These are phyloP conservation scores for Meyerozyma smithsonii DNA, from an alignment of 1,139 yeast species.

Conservation along the genomic window DNA sequence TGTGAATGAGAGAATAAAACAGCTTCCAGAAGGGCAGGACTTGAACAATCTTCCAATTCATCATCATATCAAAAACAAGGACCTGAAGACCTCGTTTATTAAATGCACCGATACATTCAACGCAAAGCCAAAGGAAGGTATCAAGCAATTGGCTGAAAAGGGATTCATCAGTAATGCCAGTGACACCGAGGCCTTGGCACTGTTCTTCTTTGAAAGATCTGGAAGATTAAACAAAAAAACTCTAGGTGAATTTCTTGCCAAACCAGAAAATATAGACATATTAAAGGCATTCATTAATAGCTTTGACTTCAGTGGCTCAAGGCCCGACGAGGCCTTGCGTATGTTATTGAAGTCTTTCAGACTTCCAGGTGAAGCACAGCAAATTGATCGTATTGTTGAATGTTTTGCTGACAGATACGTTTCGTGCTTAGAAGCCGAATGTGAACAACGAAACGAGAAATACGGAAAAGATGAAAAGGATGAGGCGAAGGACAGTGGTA, in stretches of 20 bases:
- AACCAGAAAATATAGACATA: slow-evolving; percentile 60
- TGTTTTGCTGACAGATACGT: slow-evolving; percentile 80
- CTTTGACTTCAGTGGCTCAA: slow-evolving; percentile 69
- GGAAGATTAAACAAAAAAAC: slow-evolving; percentile 81
- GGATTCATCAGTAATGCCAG: slow-evolving; percentile 57
- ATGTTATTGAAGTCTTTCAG: slow-evolving; percentile 78
- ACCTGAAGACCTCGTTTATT: slow-evolving; percentile 67
- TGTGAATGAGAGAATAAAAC: slow-evolving; percentile 54
- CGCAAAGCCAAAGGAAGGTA: slow-evolving; percentile 71
- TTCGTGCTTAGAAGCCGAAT: slow-evolving; percentile 37
- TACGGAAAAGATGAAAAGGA: slow-evolving; percentile 14
- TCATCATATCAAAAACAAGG: slow-evolving; percentile 41
- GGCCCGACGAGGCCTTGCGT: slow-evolving; percentile 93
- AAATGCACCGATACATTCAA: slow-evolving; percentile 72
- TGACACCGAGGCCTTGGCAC: slow-evolving; percentile 60
- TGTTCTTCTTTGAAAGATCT: slow-evolving; percentile 72
- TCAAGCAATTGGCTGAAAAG: slow-evolving; percentile 53
- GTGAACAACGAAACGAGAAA: slow-evolving; percentile 7
- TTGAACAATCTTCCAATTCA: slow-evolving; percentile 17
- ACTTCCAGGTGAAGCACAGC: slow-evolving; percentile 96
- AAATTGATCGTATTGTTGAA: slow-evolving; percentile 88
- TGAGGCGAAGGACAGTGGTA: slow-evolving; percentile 8
- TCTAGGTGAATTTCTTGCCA: slow-evolving; percentile 81
- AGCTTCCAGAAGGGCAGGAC: slow-evolving; percentile 15
- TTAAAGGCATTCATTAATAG: slow-evolving; percentile 61